A percentile compares a stretch with the other conserved stretches of the same genome.
phyloP scores from a whole-genome alignment of 1,139 yeast genomes.

The Debaryomyces sp. region DNA sequence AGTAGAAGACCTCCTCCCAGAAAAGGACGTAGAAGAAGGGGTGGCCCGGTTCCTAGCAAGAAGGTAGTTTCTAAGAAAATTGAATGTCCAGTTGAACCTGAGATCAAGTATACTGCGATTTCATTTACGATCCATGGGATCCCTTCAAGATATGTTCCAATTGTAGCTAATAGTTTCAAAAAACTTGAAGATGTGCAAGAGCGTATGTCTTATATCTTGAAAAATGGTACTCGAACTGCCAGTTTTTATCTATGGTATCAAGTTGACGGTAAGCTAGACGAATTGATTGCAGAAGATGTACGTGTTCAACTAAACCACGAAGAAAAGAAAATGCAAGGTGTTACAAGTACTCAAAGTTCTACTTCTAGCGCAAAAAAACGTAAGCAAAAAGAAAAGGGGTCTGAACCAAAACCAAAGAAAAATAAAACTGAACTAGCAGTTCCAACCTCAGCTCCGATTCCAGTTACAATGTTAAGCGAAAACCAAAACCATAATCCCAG shows the following conservation, averaged over 20 bases:
- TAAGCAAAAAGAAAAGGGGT: conserved; percentile 28
- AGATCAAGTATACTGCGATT: conserved; percentile 55
- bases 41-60: conserved; percentile 21
- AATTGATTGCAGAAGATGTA: conserved; percentile 51
- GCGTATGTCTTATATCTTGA: conserved; percentile 63
- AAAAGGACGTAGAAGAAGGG: conserved; percentile 23
- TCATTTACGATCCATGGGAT: conserved; percentile 66
- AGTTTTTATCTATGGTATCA: conserved; percentile 81
- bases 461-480: neutral
- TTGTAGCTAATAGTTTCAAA: conserved; percentile 70
- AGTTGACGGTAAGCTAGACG: conserved; percentile 78
- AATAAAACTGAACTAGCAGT: conserved; percentile 7
- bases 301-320: conserved; percentile 42
- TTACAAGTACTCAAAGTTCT: conserved; percentile 19
- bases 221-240: conserved; percentile 61
- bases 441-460: neutral
- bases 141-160: conserved; percentile 67
- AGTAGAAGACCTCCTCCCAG: conserved; percentile 25
- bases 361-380: conserved; percentile 30
- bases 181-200: conserved; percentile 56
- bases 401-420: conserved; percentile 19
- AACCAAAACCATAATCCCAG: neutral
- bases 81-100: conserved; percentile 41
- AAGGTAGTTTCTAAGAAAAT: conserved; percentile 24
- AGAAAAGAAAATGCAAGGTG: conserved; percentile 48